phyloP scores from a whole-genome alignment of 176 grass and related monocot species.

The Avena eriantha region DNA sequence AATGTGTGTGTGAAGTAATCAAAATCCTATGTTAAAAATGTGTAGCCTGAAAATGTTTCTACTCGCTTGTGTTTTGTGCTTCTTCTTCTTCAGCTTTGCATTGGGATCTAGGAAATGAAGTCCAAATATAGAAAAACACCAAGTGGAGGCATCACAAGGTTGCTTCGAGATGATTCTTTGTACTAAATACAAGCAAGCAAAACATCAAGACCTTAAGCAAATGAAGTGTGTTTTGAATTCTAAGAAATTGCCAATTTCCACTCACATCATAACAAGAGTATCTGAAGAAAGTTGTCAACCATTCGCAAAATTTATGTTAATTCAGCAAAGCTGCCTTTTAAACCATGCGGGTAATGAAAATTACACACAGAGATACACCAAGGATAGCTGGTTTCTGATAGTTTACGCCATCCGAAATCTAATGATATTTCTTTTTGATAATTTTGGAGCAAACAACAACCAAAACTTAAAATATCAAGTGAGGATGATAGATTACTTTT shows the following conservation, averaged over 20 bases:
- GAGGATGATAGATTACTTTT: too few relatives aligned
- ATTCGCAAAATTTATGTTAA: conserved; percentile 3
- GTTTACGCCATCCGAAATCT: conserved; percentile 18
- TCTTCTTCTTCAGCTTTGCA: not conserved
- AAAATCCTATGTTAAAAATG: not conserved
- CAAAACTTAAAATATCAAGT: conserved; percentile 4
- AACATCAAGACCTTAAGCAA: conserved; percentile 36
- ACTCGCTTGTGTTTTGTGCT: conserved; percentile 20
- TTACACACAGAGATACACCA: conserved; percentile 17
- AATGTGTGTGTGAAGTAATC: not conserved
- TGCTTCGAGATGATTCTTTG: conserved; percentile 31
- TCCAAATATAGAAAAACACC: conserved; percentile 26
- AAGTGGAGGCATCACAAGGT: conserved; percentile 13
- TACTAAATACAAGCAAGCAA: conserved; percentile 16
- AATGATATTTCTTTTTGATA: conserved; percentile 17
- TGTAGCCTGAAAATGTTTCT: not conserved
- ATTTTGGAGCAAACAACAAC: conserved; percentile 10
- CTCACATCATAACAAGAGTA: conserved; percentile 10
- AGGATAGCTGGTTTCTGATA: conserved; percentile 25
- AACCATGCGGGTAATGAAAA: conserved; percentile 31
- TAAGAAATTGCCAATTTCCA: conserved; percentile 19
- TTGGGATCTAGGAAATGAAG: not conserved
- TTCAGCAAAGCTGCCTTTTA: not conserved
- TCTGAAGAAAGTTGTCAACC: not conserved
- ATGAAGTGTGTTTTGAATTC: not conserved